Evolutionary conservation across 371 early-diverging fungal genomes (phyloP), one percentile per base, ranked within the genome.

Genomic region (Blastocladiella emersonii): DNA sequence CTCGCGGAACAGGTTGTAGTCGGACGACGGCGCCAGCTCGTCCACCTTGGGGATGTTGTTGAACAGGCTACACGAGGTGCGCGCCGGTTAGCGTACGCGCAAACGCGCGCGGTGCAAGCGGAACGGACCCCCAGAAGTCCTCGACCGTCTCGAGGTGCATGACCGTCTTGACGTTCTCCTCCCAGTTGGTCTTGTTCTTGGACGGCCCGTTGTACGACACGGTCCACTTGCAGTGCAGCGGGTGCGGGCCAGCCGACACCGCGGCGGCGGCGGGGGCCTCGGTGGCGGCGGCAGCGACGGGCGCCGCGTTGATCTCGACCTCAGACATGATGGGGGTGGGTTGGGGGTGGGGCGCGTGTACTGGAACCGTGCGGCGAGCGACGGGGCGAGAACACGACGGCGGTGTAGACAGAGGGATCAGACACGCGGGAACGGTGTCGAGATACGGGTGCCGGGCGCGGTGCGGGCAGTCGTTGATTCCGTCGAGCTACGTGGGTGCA

Each of bases 1-100:
- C 65, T 89, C 81, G 75, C 93, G 92, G 86, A 99, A 99, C 63
- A 99, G 74, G 68, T 98, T 95, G 71, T 94, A 92, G 79, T 97
- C 94, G 57, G 93, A 83, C 51, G 87, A 86, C 55, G 78, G 71
- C 23, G 85, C 76, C 66, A 95, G 75, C 55, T 91, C 87, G 56
- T 82, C 80, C n/a, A 90, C 80, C 65, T 85, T 85, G 66, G 84
- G 78, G 56, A 94, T 79, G 71, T 90, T 89, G 83, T 95, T 94
- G 78, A 88, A 85, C 17, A 92, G 84, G 25, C 89, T 90, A 71
- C 19, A 56, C 60, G 37, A 61, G 13, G n/a, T 10, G 35, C 13
- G 57, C 19, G n/a, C n/a, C 35, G n/a, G 25, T 10, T n/a, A 17
- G n/a, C 19, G 61, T 17, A 19, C 35, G 44, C 19, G 44, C 30